These are phyloP conservation scores for Ophiorrhiza pumila DNA, from an alignment of 257 asterid species.

Conservation along the genomic window DNA sequence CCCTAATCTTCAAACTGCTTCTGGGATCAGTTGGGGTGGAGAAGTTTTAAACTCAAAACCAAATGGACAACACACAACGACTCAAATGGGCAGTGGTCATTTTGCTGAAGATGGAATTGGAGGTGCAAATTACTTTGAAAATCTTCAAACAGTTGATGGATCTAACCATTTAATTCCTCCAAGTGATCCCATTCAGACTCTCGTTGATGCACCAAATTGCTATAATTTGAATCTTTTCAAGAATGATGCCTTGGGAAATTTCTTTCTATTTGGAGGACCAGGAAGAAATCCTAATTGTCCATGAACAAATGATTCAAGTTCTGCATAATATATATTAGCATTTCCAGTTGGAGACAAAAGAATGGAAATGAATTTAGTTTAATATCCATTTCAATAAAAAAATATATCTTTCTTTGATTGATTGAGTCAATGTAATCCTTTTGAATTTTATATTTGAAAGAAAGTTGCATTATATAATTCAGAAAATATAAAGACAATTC, in stretches of 20 bases:
- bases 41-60: conserved; percentile 13
- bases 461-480: too few species aligned
- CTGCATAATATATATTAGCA: too few species aligned
- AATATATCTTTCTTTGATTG: too few species aligned
- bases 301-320: not conserved
- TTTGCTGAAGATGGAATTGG: conserved; percentile 17
- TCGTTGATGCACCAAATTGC: conserved; percentile 1
- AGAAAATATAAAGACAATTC: too few species aligned
- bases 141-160: conserved; percentile 9
- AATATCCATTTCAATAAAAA: too few species aligned
- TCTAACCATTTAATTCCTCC: conserved; percentile 9
- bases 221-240: not conserved
- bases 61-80: conserved; percentile 17
- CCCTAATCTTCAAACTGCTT: conserved; percentile 7
- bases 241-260: conserved; percentile 11
- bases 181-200: not conserved
- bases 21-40: conserved; percentile 19
- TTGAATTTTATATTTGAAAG: too few species aligned
- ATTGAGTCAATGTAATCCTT: too few species aligned
- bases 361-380: too few species aligned
- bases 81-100: conserved; percentile 29
- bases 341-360: too few species aligned
- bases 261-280: conserved; percentile 20
- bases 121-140: conserved; percentile 16
- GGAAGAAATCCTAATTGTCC: conserved; percentile 20